Evolutionary conservation across 2,329 filamentous ascomycete species (phyloP).

Genomic region (Colletotrichum horii): DNA sequence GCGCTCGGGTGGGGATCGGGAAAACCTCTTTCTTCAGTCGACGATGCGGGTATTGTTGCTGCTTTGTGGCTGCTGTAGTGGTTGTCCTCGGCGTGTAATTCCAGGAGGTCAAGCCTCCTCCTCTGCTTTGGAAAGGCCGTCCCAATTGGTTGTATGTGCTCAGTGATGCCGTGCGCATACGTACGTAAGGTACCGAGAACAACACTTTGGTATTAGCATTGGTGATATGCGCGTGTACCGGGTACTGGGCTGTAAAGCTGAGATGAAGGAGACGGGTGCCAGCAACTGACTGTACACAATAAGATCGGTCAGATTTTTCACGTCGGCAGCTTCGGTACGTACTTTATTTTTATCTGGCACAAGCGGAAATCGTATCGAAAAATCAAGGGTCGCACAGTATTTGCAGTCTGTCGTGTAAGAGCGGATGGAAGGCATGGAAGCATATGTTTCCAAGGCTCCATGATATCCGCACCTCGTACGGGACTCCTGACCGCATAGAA

Average conservation of each 20-base stretch:
- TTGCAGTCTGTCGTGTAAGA: neutral
- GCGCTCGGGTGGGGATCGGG: neutral
- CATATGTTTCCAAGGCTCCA: neutral
- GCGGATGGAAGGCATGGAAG: neutral
- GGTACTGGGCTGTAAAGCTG: neutral
- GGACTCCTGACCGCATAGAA: neutral
- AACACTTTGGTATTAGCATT: neutral
- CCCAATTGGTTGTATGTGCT: neutral
- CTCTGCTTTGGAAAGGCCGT: neutral
- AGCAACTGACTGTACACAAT: too few species aligned
- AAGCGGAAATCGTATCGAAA: neutral
- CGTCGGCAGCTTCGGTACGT: neutral
- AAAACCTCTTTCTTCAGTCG: neutral
- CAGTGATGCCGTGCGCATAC: neutral
- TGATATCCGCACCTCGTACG: neutral
- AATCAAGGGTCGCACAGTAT: neutral
- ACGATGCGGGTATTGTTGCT: neutral
- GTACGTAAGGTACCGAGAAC: neutral
- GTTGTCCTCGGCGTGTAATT: neutral
- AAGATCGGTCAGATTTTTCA: neutral
- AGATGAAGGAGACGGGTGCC: neutral
- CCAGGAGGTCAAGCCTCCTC: neutral
- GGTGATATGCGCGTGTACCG: neutral
- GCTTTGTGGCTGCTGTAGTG: neutral
- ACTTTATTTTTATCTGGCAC: neutral